Evolutionary conservation across 2,329 filamentous ascomycete species (phyloP).

Genomic region (Scedosporium apiospermum): DNA sequence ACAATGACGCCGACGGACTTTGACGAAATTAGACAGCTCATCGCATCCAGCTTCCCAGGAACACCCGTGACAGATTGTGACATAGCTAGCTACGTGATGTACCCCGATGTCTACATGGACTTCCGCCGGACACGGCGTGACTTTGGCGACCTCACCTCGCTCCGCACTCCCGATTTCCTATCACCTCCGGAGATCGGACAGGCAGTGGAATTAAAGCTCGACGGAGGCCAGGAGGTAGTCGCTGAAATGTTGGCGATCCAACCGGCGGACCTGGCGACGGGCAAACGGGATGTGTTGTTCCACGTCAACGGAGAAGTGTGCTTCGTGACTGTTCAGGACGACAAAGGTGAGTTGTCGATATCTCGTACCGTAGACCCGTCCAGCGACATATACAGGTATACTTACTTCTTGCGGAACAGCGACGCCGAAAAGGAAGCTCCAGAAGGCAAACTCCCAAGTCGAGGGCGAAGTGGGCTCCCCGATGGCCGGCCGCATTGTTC

Average conservation of each 20-base stretch:
- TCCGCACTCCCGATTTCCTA: constrained; percentile 96
- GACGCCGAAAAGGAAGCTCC: constrained; percentile 42
- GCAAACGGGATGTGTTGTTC: constrained; percentile 96
- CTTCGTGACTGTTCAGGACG: constrained; percentile 87
- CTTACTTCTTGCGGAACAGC: too few relatives aligned
- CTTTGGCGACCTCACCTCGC: constrained; percentile 87
- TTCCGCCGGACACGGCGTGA: constrained; percentile 88
- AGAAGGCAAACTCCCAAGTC: constrained; percentile 83
- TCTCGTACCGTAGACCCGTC: constrained; percentile 20
- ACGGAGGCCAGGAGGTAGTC: constrained; percentile 98
- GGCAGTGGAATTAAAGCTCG: constrained; percentile 97
- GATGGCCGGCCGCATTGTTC: constrained; percentile 95
- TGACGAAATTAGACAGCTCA: constrained; percentile 58
- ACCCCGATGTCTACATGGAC: constrained; percentile 97
- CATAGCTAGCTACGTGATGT: constrained; percentile 91
- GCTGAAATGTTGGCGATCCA: constrained; percentile 92
- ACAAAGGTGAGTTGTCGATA: constrained; percentile 89
- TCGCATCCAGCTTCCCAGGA: constrained; percentile 62
- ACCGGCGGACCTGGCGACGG: constrained; percentile 90
- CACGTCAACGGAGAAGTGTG: constrained; percentile 98
- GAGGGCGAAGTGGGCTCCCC: constrained; percentile 91
- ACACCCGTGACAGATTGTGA: constrained; percentile 86
- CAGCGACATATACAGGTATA: too few relatives aligned
- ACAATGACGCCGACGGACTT: constrained; percentile 87
- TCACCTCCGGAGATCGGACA: constrained; percentile 86